Evolutionary conservation across 2,329 filamentous ascomycete genomes (phyloP), one percentile per base, ranked within the genome.

Genomic region (Colletotrichum navitas): DNA sequence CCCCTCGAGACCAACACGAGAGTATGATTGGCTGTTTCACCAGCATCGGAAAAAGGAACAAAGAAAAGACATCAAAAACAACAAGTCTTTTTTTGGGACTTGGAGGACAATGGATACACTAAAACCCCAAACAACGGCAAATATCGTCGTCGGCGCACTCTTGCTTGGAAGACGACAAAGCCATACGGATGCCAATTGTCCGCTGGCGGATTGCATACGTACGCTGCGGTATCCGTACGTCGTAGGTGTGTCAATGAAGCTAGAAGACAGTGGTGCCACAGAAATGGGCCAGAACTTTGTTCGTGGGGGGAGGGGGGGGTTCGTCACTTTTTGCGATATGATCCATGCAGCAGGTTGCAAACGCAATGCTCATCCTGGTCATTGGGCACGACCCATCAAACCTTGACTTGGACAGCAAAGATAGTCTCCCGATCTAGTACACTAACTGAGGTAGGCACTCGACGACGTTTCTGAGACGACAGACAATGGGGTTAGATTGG

Each of bases 391-490:
- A 12, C 26, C 43, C 43, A 61, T 34, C n/a, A 26, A 16, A 29
- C 47, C 34, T 63, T 51, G 47, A 29, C 60, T 26, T 52, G 34
- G 18, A n/a, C 47, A 41, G 29, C 7, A 26, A 63, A 12, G 14
- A 39, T 39, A n/a, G 34, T 32, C 34, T 16, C 32, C 47, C 16
- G 16, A 49, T 39, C 11, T 39, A 16, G 39, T 41, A 24, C 43
- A 47, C 41, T 43, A 41, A 3, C 36, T 12, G 1, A 14, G 39
- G 16, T 45, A 45, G 36, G 45, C 16, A 32, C 11, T 51, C 12
- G 16, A 12, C 32, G 21, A 41, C 41, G 69, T 72, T 72, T 68
- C 47, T 63, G 26, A 59, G 69, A 63, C 54, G 59, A 72, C 54
- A 54, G 32, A 32, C 52, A 69, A 26, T 49, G 24, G 45, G 45